These are phyloP conservation scores for Pelargonium nanum DNA, from an alignment of 345 rosid species.

Conservation along the genomic window DNA sequence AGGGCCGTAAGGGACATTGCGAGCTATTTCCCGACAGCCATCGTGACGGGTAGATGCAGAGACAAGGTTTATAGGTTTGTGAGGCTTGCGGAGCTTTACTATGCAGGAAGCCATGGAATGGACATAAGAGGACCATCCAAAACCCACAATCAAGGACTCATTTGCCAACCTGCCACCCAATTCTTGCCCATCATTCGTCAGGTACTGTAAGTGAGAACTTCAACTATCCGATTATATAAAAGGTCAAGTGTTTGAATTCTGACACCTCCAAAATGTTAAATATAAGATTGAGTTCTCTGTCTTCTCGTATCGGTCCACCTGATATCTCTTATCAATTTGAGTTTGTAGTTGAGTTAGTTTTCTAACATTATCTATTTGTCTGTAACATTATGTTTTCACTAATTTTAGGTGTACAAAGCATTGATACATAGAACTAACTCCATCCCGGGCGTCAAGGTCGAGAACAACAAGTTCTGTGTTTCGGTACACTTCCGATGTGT, in stretches of 20 bases:
- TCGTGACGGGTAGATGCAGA: slow-evolving; percentile 86
- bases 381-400: background rate
- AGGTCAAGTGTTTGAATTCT: too few relatives aligned
- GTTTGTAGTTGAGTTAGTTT: slow-evolving; percentile 12
- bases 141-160: slow-evolving; percentile 33
- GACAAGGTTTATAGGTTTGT: slow-evolving; percentile 94
- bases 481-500: slow-evolving; percentile 90
- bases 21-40: slow-evolving; percentile 71
- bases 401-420: slow-evolving; percentile 41
- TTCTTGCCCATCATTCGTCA: slow-evolving; percentile 74
- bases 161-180: slow-evolving; percentile 79
- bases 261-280: too few relatives aligned
- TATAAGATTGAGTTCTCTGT: too few relatives aligned
- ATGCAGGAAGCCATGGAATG: slow-evolving; percentile 99
- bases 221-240: too few relatives aligned
- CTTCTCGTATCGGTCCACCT: too few relatives aligned
- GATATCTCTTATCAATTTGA: too few relatives aligned
- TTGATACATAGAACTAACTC: slow-evolving; percentile 59
- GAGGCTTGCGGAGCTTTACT: slow-evolving; percentile 69
- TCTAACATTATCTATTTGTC: background rate
- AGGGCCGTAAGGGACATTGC: slow-evolving; percentile 57
- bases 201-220: too few relatives aligned
- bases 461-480: slow-evolving; percentile 78
- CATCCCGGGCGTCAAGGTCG: slow-evolving; percentile 73
- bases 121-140: slow-evolving; percentile 89